A percentile compares a stretch with the other conserved stretches of the same genome.
These are phyloP conservation scores for Coniferiporia weirii DNA, from an alignment of 1,284 basidiomycete genomes.

Conservation along the genomic window DNA sequence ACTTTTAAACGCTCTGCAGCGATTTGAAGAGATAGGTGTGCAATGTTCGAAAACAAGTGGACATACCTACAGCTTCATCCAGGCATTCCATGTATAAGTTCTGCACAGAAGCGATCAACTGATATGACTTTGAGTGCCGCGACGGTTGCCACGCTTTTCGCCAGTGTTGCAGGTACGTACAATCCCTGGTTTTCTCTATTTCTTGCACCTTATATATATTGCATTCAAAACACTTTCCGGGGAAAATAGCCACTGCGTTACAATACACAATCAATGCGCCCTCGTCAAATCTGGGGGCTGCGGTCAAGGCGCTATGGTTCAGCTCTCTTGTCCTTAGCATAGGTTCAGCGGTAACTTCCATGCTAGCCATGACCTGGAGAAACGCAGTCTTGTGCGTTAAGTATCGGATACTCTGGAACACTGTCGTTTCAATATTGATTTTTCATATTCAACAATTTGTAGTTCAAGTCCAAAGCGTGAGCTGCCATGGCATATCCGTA, in stretches of 20 bases:
- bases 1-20: no score
- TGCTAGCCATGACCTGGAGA: constrained; percentile 2
- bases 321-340: constrained; percentile 7
- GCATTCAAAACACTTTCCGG: no score
- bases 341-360: not conserved
- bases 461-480: not conserved
- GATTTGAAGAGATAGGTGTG: no score
- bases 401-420: no score
- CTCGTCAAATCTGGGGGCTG: no score
- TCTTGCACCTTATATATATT: no score
- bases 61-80: not conserved
- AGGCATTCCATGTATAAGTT: constrained; percentile 6
- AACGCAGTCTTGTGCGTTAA: constrained; percentile 7
- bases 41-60: no score
- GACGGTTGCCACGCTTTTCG: constrained; percentile 7
- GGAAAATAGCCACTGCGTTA: no score
- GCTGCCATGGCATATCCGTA: not conserved
- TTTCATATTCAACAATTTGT: no score
- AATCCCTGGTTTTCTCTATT: no score
- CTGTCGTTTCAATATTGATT: no score
- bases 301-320: constrained; percentile 3
- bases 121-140: not conserved
- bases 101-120: not conserved
- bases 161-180: constrained; percentile 2
- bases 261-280: no score